Base-by-base conservation (phyloP, 257 asterid species). In the Petunia axillaris region DNA sequence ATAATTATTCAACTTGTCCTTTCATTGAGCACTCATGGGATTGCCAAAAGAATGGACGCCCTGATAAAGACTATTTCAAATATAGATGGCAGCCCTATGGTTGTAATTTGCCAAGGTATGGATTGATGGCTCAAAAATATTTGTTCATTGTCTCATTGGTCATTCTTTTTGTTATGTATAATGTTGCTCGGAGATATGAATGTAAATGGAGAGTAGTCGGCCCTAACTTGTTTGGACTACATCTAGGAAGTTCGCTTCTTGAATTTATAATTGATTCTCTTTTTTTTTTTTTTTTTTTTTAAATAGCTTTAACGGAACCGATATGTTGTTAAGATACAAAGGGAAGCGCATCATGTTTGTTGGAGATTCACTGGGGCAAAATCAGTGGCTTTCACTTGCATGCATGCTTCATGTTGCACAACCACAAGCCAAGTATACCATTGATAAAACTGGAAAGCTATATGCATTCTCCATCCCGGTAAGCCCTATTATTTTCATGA, bases 61-160 rank as follows among this genome's bases (percentile, higher is more conserved):
- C 87, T 8, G 91, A 90, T 86, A 63, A 52, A 16, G 75, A 54
- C 6, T 89, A 85, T 53, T 89, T 83, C 82, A 87, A 85, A 44
- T 88, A 86, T 52, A 79, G 89, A 77, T 89, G 93, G 93, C 90
- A 86, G 40, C 93, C 93, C 79, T 2, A n/a, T 11, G 43, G 83
- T 25, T 89, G 91, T 60, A 81, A 82, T 68, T 74, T 89, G 71
- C 80, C 81, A 11, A 86, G 86, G 93, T 87, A 81, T 25, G 48
- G 53, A 46, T 57, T 67, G 3, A 5, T 80, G 14, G 38, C 11
- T 60, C 0, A 16, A 37, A n/a, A 8, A 16, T 8, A 4, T n/a
- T 55, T 53, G 2, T 41, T 46, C 14, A 4, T 38, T 38, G 1
- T 78, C 13, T 71, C 60, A 25, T 71, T 70, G 8, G 9, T 4